These are phyloP conservation scores for Aegle marmelos DNA, from an alignment of 345 rosid species.

Conservation along the genomic window DNA sequence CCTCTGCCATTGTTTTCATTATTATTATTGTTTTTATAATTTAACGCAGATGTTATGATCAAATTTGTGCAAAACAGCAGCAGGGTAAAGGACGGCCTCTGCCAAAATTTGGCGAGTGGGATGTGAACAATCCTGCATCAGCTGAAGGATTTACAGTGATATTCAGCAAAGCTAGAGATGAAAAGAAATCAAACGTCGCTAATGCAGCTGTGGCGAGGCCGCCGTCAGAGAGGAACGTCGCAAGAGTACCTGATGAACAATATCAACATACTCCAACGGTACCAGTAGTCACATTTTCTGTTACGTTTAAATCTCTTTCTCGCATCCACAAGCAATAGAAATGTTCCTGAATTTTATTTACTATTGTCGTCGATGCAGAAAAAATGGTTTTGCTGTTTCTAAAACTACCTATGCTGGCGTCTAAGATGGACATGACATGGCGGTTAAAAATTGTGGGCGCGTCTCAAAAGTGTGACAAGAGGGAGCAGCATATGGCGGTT, in stretches of 20 bases:
- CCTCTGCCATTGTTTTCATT: too few species aligned
- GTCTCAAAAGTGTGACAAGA: not conserved
- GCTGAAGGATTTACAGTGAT: slow-evolving; percentile 22
- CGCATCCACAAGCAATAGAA: too few species aligned
- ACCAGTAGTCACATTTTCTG: not conserved
- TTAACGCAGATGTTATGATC: too few species aligned
- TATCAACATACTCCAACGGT: not conserved
- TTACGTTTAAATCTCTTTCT: not conserved
- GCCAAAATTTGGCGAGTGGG: slow-evolving; percentile 24
- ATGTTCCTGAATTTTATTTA: too few species aligned
- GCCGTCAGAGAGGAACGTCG: not conserved
- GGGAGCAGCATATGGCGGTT: not conserved
- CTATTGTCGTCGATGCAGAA: not conserved
- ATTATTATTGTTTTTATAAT: not conserved
- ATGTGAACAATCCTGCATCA: slow-evolving; percentile 23
- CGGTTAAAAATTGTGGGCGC: not conserved
- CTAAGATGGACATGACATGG: not conserved
- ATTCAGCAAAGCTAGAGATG: slow-evolving; percentile 19
- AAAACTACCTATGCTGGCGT: not conserved
- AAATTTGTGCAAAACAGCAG: not conserved
- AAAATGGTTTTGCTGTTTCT: slow-evolving; percentile 23
- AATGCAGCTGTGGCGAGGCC: not conserved
- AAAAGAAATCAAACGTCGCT: slow-evolving; percentile 11
- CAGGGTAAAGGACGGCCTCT: slow-evolving; percentile 15
- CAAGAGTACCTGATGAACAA: not conserved